Conservation (phyloP, 305 asterid genomes). For the Fraxinus latifolia region DNA sequence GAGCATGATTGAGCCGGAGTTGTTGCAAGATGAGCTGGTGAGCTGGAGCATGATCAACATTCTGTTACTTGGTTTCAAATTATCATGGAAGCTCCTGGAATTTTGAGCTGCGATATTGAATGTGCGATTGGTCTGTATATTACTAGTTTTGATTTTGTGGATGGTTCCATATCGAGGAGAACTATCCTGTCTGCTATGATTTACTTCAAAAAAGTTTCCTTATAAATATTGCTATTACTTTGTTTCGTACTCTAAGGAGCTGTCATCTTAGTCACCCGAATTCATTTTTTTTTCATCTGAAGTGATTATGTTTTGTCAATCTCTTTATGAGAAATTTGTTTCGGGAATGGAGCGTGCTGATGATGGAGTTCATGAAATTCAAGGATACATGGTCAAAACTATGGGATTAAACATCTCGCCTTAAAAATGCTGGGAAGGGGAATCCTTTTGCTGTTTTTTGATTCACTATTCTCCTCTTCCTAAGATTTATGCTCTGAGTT, state of each 20-base stretch:
- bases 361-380: neutral
- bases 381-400: neutral
- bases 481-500: neutral
- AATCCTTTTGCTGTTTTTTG: neutral
- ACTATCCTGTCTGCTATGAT: neutral
- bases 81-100: neutral
- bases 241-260: neutral
- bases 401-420: neutral
- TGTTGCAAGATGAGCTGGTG: too few relatives aligned
- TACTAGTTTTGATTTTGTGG: conserved; percentile 12
- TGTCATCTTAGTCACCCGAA: neutral
- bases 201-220: neutral
- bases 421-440: neutral
- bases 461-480: neutral
- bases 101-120: neutral
- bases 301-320: neutral
- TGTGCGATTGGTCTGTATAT: neutral
- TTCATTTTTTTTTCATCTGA: neutral
- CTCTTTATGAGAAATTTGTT: neutral
- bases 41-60: neutral
- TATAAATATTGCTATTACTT: neutral
- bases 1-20: too few relatives aligned
- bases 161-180: conserved; percentile 4
- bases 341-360: neutral
- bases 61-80: neutral